Base-by-base conservation (phyloP, 352 stramenopile species). In the Saprolegnia diclina region DNA sequence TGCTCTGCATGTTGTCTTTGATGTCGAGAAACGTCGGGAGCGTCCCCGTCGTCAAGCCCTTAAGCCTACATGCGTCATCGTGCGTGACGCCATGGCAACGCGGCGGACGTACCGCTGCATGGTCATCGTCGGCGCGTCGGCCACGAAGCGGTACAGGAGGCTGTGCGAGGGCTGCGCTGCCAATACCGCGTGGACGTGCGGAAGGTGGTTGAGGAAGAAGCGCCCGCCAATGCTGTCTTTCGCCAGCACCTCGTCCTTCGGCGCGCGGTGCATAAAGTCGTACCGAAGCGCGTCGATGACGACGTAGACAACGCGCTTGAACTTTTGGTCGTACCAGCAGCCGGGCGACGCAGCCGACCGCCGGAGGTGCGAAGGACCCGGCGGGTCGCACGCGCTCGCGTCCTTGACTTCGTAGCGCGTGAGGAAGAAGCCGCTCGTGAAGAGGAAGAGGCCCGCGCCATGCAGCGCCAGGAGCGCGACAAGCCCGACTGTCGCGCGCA, bases 11-110 rank as follows among this genome's bases (percentile, higher is more conserved):
- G 73, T 97, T 97, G 61, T 96, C 83, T 62, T 92, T 91, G 73
- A 99, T 98, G 73, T 99, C 96, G 37, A 98, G 82, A 80, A 99
- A 99, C 9, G 97, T 99, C 21, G 97, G 97, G 26, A 99, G 76
- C n/a, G 87, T 94, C 40, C 97, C 97, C 0, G 96, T 99, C 37
- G 95, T 98, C 37, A 99, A 77, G 0, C 94, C 96, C 75, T 99
- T 99, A 9, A 99, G 82, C 50, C 65, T 72, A 61, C 19, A 11
- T 64, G 10, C 21, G 32, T 11, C 13, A n/a, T 67, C n/a, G 46
- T 62, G 9, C 7, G 22, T 35, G 6, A 56, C 29, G 29, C 13
- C 42, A 18, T 48, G 42, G 7, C 13, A n/a, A 48, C 7, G 55
- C 37, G 42, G 5, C 22, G 5, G n/a, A n/a, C n/a, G 13, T 19